These are phyloP conservation scores for Lactifluus hygrophoroides DNA, from an alignment of 768 basidiomycete genomes.

Conservation along the genomic window DNA sequence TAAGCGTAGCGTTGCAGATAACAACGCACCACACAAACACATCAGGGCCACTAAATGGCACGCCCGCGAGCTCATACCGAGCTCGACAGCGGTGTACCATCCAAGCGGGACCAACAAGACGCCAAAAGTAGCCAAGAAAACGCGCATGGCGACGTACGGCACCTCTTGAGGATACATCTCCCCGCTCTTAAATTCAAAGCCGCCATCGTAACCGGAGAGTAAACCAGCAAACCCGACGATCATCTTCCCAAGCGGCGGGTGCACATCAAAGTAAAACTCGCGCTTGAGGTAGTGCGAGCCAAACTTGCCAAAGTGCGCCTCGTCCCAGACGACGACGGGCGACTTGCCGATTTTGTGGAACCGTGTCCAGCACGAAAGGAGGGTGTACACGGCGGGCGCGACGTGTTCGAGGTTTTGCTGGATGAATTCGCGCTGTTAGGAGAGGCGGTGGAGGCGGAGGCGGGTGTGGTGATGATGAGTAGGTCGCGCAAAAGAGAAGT, in stretches of 20 bases:
- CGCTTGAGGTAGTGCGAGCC: constrained; percentile 97
- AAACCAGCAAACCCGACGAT: constrained; percentile 90
- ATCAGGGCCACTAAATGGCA: constrained; percentile 90
- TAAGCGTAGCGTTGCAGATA: background rate
- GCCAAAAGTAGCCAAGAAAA: constrained; percentile 90
- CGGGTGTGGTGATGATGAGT: background rate
- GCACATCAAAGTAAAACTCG: constrained; percentile 99
- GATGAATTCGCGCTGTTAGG: constrained; percentile 58
- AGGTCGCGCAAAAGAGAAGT: background rate
- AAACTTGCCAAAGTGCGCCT: constrained; percentile 99
- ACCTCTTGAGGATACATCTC: constrained; percentile 73
- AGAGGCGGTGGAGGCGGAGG: no score
- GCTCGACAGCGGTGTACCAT: constrained; percentile 94
- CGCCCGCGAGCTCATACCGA: constrained; percentile 85
- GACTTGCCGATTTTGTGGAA: constrained; percentile 88
- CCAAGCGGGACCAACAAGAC: constrained; percentile 92
- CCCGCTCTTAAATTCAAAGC: constrained; percentile 92
- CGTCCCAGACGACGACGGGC: constrained; percentile 92
- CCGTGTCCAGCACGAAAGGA: constrained; percentile 90
- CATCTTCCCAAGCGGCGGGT: constrained; percentile 98
- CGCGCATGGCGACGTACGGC: constrained; percentile 91
- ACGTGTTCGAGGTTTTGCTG: constrained; percentile 74
- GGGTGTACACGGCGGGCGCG: constrained; percentile 78
- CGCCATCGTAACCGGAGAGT: constrained; percentile 84
- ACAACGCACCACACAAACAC: constrained; percentile 72